Conservation (phyloP, 305 asterid species). For the Fraxinus sp. region DNA sequence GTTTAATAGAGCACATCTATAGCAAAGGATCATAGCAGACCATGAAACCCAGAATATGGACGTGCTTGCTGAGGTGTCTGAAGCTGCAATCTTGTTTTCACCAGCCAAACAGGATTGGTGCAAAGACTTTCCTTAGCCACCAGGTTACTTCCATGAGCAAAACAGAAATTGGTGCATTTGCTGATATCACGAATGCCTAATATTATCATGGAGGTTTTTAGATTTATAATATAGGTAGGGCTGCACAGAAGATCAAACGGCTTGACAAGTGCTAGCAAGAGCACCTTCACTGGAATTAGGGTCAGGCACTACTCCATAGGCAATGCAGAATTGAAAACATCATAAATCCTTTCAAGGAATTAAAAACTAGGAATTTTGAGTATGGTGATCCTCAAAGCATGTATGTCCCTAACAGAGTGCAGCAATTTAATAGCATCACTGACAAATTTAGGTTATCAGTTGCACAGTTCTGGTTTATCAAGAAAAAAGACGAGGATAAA, state of each 20-base stretch:
- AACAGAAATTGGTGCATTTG: not conserved
- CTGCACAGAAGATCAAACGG: slow-evolving; percentile 17
- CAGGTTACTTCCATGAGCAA: slow-evolving; percentile 16
- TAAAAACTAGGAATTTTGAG: not conserved
- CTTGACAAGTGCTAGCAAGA: not conserved
- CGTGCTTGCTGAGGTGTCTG: slow-evolving; percentile 74
- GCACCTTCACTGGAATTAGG: not conserved
- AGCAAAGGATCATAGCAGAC: slow-evolving; percentile 42
- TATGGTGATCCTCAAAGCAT: slow-evolving; percentile 11
- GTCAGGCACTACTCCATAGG: not conserved
- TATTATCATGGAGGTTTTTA: not conserved
- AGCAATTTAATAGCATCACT: slow-evolving; percentile 8
- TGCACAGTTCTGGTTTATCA: slow-evolving; percentile 3
- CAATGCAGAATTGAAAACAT: slow-evolving; percentile 13
- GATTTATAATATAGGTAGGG: slow-evolving; percentile 16
- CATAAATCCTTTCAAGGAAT: slow-evolving; percentile 15
- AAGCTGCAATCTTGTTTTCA: slow-evolving; percentile 96
- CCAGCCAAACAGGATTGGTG: slow-evolving; percentile 97
- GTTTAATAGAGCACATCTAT: slow-evolving; percentile 16
- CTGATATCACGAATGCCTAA: not conserved
- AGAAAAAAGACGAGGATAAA: not conserved
- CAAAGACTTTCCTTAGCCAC: slow-evolving; percentile 61
- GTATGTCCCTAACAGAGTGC: slow-evolving; percentile 15
- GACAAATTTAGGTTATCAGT: slow-evolving; percentile 5
- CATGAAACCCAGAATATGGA: slow-evolving; percentile 88